Conservation (phyloP, 1,284 basidiomycete species). For the Termitomyces sp. region DNA sequence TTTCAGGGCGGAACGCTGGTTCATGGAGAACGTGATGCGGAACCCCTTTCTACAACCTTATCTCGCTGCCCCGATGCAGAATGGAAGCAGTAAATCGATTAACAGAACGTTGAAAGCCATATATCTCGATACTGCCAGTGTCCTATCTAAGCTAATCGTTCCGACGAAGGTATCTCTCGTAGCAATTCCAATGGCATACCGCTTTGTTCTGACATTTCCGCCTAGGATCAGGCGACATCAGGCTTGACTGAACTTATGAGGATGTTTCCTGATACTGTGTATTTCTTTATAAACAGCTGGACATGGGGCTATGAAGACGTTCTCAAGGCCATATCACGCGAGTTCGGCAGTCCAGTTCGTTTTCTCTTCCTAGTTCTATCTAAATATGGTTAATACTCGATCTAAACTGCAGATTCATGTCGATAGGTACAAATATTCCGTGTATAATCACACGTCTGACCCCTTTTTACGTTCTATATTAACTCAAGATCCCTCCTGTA, state of each 20-base stretch:
- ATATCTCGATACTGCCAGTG: constrained; percentile 80
- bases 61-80: constrained; percentile 31
- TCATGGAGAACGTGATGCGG: constrained; percentile 59
- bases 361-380: background rate
- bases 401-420: constrained; percentile 65
- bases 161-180: constrained; percentile 60
- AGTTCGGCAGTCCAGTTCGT: constrained; percentile 58
- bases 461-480: constrained; percentile 61
- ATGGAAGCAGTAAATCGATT: constrained; percentile 9
- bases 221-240: constrained; percentile 58
- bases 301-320: constrained; percentile 92
- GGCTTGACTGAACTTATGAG: constrained; percentile 69
- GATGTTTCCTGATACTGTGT: constrained; percentile 57
- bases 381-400: background rate
- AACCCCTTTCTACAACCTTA: constrained; percentile 74
- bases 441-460: constrained; percentile 60
- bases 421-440: constrained; percentile 78
- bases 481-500: constrained; percentile 53
- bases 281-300: constrained; percentile 90
- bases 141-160: constrained; percentile 56
- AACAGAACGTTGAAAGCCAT: constrained; percentile 67
- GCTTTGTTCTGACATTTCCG: background rate
- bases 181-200: background rate
- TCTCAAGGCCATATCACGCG: constrained; percentile 64
- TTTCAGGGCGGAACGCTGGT: constrained; percentile 80